These are phyloP conservation scores for Podospora pseudoanserina DNA, from an alignment of 495 filamentous ascomycete genomes.

Conservation along the genomic window DNA sequence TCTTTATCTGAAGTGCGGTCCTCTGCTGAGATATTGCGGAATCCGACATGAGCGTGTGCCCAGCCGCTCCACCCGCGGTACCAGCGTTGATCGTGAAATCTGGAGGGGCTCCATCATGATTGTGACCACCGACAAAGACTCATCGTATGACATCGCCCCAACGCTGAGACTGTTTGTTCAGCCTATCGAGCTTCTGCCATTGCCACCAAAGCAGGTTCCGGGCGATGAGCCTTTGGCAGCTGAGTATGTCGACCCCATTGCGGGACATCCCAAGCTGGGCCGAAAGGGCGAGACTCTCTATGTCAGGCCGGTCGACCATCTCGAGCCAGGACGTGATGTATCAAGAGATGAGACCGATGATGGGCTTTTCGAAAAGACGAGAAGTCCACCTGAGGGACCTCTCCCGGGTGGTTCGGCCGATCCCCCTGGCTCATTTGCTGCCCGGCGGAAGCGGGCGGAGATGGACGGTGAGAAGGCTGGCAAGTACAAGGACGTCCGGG, in stretches of 20 bases:
- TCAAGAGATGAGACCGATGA: constrained; percentile 72
- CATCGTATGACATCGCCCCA: constrained; percentile 74
- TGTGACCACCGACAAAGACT: constrained; percentile 77
- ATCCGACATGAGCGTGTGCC: constrained; percentile 54
- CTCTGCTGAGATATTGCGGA: constrained; percentile 85
- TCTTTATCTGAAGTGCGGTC: constrained; percentile 84
- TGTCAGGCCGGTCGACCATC: constrained; percentile 78
- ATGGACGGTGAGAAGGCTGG: constrained; percentile 69
- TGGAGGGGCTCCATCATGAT: constrained; percentile 96
- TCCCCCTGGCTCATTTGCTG: constrained; percentile 44
- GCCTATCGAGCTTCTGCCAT: constrained; percentile 76
- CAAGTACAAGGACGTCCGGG: constrained; percentile 75
- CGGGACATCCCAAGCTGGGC: constrained; percentile 79
- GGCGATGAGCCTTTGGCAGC: constrained; percentile 63
- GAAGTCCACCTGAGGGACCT: constrained; percentile 38
- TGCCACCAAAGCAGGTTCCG: constrained; percentile 67
- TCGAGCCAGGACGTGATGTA: constrained; percentile 69
- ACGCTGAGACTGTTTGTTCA: constrained; percentile 79
- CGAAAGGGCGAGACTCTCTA: constrained; percentile 76
- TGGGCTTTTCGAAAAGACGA: constrained; percentile 67
- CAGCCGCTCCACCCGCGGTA: constrained; percentile 31
- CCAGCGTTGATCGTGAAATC: constrained; percentile 59
- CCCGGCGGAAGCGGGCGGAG: constrained; percentile 42
- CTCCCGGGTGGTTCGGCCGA: constrained; percentile 32
- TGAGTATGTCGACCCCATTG: constrained; percentile 84